Evolutionary conservation across 768 basidiomycete species (phyloP), one percentile per base, ranked within the genome.

Genomic region (Kwoniella mangroviensis): DNA sequence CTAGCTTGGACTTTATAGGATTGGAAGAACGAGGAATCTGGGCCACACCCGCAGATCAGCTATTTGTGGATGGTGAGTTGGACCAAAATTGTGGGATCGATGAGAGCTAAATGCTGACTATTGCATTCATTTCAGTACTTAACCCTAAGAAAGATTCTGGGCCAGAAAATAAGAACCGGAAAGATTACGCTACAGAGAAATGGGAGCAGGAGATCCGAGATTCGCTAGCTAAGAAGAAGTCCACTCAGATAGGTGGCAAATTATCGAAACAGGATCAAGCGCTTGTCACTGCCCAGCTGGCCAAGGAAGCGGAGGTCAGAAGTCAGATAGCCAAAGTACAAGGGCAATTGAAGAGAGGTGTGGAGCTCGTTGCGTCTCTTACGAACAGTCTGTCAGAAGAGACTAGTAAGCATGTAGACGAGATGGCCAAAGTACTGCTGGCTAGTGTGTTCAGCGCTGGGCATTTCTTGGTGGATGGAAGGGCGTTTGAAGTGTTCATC

Each of bases 121-220:
- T 34, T 34, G 34, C 74, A 92, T 92, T 92, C 2, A 84, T 94
- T 19, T 85, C 74, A 92, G 92, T 92, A 2, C 84, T 94, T 15
- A 85, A 89, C 11, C 84, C 86, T 2, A 88, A 87, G 66, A 91
- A 90, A 75, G 81, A 81, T 12, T 86, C 85, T 0, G 85, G 87
- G 17, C 15, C 28, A 4, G 85, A 77, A 57, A 84, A 82, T 71
- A 80, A 83, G 73, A 96, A 95, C 80, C 92, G 93, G 15, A 98
- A 97, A 75, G 91, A 90, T 68, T 89, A 91, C 5, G 93, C 92
- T 43, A 91, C 96, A 15, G 91, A 92, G 19, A 90, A 92, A 77
- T 99, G 96, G 96, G 97, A 99, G 71, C 91, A 90, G 28, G 95
- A 99, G 70, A 85, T 96, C n/a, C 88, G 94, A 11, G 90, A 92